Evolutionary conservation across 208 protist species (phyloP).

Genomic region (Trypanosoma cruzi): DNA sequence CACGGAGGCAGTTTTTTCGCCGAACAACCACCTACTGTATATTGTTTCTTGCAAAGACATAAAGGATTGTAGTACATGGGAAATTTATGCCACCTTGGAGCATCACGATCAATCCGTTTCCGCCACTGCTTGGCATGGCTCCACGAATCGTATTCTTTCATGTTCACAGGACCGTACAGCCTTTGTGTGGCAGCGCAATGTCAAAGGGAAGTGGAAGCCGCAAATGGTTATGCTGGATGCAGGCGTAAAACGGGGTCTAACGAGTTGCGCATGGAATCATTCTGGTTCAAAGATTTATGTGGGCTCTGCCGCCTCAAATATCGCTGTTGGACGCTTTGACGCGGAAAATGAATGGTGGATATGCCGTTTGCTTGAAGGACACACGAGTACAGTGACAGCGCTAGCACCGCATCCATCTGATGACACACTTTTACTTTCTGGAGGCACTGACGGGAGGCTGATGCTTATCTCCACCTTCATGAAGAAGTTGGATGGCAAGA

Average conservation of each 20-base stretch:
- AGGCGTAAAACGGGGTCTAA: conserved; percentile 35
- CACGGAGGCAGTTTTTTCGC: conserved; percentile 32
- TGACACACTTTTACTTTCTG: conserved; percentile 45
- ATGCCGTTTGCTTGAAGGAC: conserved; percentile 36
- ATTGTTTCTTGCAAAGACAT: conserved; percentile 32
- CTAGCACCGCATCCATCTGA: conserved; percentile 54
- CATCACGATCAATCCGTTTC: conserved; percentile 41
- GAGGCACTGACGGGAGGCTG: conserved; percentile 46
- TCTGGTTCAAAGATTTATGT: conserved; percentile 56
- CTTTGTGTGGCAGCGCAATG: conserved; percentile 33
- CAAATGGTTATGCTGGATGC: conserved; percentile 38
- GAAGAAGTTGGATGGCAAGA: conserved; percentile 47
- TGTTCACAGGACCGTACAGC: conserved; percentile 39
- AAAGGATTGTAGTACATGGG: conserved; percentile 28
- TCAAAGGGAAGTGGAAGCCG: conserved; percentile 36
- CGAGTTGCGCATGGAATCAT: conserved; percentile 44
- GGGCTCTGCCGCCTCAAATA: conserved; percentile 44
- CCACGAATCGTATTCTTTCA: conserved; percentile 30
- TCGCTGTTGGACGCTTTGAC: conserved; percentile 68
- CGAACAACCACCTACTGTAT: conserved; percentile 35
- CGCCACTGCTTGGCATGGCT: conserved; percentile 31
- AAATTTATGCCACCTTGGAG: conserved; percentile 31
- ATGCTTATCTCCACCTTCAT: conserved; percentile 49
- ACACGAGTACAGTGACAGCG: conserved; percentile 34
- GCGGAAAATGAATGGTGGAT: conserved; percentile 55